phyloP scores from a whole-genome alignment of 345 rosid genomes.

The Camelina neglecta region DNA sequence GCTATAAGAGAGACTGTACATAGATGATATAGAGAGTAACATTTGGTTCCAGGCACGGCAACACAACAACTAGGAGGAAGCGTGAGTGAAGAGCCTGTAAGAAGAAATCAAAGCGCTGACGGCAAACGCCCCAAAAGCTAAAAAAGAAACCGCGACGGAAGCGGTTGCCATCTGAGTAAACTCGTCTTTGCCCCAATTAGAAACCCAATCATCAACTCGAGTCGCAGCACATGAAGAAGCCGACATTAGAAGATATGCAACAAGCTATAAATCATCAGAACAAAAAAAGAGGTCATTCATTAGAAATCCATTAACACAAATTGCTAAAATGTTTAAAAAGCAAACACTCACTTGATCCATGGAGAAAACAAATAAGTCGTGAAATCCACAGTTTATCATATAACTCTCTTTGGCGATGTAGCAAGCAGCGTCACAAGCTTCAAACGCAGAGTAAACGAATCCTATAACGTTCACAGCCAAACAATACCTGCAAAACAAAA shows the following conservation, averaged over 20 bases:
- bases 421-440: conserved; percentile 68
- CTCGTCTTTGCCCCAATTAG: conserved; percentile 98
- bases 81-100: conserved; percentile 59
- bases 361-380: conserved; percentile 63
- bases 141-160: conserved; percentile 76
- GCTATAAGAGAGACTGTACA: conserved; percentile 41
- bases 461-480: conserved; percentile 78
- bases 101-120: conserved; percentile 83
- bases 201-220: conserved; percentile 89
- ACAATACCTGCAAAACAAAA: conserved; percentile 63
- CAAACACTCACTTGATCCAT: conserved; percentile 81
- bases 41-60: not conserved
- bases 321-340: not conserved
- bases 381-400: conserved; percentile 57
- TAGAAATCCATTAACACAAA: conserved; percentile 7
- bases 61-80: conserved; percentile 39
- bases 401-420: conserved; percentile 58
- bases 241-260: conserved; percentile 90
- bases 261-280: conserved; percentile 48
- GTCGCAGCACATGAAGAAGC: conserved; percentile 95
- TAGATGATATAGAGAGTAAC: not conserved
- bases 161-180: conserved; percentile 96
- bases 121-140: conserved; percentile 81
- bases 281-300: not conserved
- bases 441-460: conserved; percentile 74